phyloP scores from a whole-genome alignment of 495 filamentous ascomycete genomes.

The Darksidea phi region DNA sequence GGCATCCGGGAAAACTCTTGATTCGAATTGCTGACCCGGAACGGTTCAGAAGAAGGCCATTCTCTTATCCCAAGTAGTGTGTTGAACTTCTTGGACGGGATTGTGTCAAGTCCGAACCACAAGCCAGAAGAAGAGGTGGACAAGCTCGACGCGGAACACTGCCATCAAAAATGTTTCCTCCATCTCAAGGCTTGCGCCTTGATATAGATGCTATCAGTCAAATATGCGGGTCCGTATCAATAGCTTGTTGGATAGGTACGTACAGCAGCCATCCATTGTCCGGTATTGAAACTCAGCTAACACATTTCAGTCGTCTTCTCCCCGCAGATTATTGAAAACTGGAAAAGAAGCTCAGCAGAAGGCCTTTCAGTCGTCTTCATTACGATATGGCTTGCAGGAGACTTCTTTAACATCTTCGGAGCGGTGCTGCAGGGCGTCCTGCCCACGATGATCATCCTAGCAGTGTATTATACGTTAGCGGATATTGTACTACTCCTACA shows the following conservation, averaged over 20 bases:
- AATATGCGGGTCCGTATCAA: slow-evolving; percentile 89
- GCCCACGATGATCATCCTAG: slow-evolving; percentile 94
- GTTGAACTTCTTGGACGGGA: too few relatives aligned
- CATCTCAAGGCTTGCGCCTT: slow-evolving; percentile 62
- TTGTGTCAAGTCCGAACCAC: too few relatives aligned
- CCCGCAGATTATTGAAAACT: slow-evolving; percentile 95
- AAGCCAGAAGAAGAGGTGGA: too few relatives aligned
- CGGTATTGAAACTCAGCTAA: too few relatives aligned
- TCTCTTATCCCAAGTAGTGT: too few relatives aligned
- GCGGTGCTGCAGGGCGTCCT: slow-evolving; percentile 90
- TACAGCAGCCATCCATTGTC: not conserved
- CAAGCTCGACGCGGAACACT: too few relatives aligned
- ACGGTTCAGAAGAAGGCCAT: too few relatives aligned
- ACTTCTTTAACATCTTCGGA: slow-evolving; percentile 96
- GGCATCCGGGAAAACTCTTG: too few relatives aligned
- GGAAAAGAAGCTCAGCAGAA: slow-evolving; percentile 80
- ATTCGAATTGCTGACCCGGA: too few relatives aligned
- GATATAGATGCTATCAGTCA: slow-evolving; percentile 86
- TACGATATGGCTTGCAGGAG: slow-evolving; percentile 84
- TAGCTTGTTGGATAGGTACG: slow-evolving; percentile 81
- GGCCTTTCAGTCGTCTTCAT: slow-evolving; percentile 88
- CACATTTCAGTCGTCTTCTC: slow-evolving; percentile 73
- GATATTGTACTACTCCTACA: slow-evolving; percentile 84
- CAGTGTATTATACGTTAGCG: slow-evolving; percentile 91
- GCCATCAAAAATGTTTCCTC: slow-evolving; percentile 61